Conservation (phyloP, 2,329 filamentous ascomycete genomes). For the Diaporthe australafricana region DNA sequence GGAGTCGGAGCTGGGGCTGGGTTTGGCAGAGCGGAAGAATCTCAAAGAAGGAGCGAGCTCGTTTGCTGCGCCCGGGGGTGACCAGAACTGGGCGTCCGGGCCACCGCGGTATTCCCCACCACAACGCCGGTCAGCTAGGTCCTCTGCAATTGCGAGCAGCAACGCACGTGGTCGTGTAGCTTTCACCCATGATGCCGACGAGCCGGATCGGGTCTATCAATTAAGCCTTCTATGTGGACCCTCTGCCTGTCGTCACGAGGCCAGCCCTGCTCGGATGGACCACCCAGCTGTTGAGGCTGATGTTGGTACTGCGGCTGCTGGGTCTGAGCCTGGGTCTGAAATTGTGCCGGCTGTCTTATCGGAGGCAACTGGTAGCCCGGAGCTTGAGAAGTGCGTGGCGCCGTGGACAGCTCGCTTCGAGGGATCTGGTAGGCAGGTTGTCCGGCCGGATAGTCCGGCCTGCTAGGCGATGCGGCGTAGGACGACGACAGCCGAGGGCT, state of each 20-base stretch:
- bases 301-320: conserved; percentile 53
- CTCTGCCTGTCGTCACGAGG: conserved; percentile 64
- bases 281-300: conserved; percentile 45
- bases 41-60: not conserved
- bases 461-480: conserved; percentile 59
- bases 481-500: conserved; percentile 56
- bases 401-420: conserved; percentile 60
- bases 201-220: conserved; percentile 65
- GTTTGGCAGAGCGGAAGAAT: not conserved
- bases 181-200: conserved; percentile 39
- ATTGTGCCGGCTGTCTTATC: conserved; percentile 55
- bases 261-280: conserved; percentile 43
- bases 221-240: conserved; percentile 71
- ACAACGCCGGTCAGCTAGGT: not conserved
- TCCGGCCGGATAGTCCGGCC: conserved; percentile 56
- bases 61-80: not conserved
- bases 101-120: conserved; percentile 2
- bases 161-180: not conserved
- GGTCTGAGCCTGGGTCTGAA: conserved; percentile 41
- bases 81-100: not conserved
- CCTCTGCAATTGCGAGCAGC: not conserved
- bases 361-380: conserved; percentile 60
- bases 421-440: conserved; percentile 64
- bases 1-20: not conserved
- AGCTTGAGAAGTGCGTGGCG: conserved; percentile 47